Evolutionary conservation across 495 filamentous ascomycete genomes (phyloP).

Genomic region (Aspergillus indologenus): DNA sequence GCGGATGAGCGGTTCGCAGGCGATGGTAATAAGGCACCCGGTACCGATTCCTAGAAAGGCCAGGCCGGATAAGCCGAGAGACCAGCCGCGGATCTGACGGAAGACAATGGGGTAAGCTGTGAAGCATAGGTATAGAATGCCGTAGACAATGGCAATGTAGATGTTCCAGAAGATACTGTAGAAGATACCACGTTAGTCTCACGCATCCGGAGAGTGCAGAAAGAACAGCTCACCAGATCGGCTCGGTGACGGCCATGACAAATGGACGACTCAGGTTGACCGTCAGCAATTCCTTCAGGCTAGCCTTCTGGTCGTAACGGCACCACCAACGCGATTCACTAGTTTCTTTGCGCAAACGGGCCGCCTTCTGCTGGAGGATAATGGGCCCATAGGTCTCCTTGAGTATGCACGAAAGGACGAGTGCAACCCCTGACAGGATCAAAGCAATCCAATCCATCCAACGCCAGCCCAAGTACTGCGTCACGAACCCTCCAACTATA

Average conservation of each 20-base stretch:
- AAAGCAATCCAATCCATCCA: constrained; percentile 86
- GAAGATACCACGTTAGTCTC: constrained; percentile 24
- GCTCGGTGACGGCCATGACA: constrained; percentile 74
- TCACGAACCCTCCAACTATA: constrained; percentile 72
- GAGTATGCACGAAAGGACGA: constrained; percentile 46
- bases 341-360: constrained; percentile 65
- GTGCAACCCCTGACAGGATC: constrained; percentile 59
- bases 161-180: constrained; percentile 69
- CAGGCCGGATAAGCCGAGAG: constrained; percentile 63
- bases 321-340: constrained; percentile 74
- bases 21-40: constrained; percentile 62
- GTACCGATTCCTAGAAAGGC: constrained; percentile 72
- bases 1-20: constrained; percentile 65
- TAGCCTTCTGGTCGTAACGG: constrained; percentile 66
- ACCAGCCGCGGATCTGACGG: constrained; percentile 68
- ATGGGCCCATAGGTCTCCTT: constrained; percentile 78
- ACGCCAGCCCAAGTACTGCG: constrained; percentile 71
- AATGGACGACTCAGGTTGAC: constrained; percentile 75
- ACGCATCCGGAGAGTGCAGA: constrained; percentile 34
- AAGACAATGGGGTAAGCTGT: constrained; percentile 80
- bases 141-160: constrained; percentile 63
- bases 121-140: constrained; percentile 83
- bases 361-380: constrained; percentile 67
- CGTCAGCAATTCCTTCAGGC: constrained; percentile 55
- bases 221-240: constrained; percentile 59